Percentiles rank a stretch among this genome's conserved stretches.
Evolutionary conservation across 257 asterid genomes (phyloP).

Genomic region (Solanum pimpinellifolium): DNA sequence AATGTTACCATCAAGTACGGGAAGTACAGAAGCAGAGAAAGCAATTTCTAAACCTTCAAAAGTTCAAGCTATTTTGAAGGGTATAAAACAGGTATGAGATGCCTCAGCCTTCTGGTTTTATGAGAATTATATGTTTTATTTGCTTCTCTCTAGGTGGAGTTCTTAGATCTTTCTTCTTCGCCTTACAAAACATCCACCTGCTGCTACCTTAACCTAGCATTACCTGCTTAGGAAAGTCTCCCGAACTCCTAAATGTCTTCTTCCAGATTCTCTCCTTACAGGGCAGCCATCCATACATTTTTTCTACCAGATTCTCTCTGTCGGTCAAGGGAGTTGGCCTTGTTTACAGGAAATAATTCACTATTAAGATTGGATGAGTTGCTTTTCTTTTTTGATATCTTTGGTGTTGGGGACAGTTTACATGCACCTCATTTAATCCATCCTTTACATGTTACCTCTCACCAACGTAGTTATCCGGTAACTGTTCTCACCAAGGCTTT

Average conservation of each 20-base stretch:
- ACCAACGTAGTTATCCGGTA: neutral
- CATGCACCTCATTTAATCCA: neutral
- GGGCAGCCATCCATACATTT: neutral
- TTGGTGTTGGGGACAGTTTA: neutral
- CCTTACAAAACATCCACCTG: neutral
- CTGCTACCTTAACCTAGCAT: neutral
- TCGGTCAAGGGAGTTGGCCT: neutral
- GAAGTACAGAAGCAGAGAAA: conserved; percentile 55
- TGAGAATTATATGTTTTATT: neutral
- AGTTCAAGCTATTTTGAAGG: conserved; percentile 83
- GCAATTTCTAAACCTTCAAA: conserved; percentile 40
- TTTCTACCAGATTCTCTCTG: neutral
- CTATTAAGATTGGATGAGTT: neutral
- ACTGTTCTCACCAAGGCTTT: neutral
- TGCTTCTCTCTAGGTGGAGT: neutral
- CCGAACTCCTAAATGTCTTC: neutral
- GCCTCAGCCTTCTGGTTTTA: neutral
- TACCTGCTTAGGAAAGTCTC: neutral
- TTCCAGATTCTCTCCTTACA: neutral
- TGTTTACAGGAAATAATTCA: neutral
- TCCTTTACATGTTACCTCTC: neutral
- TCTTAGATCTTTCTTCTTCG: neutral
- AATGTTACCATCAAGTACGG: conserved; percentile 39
- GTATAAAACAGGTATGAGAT: conserved; percentile 60
- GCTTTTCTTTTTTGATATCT: neutral